phyloP scores from a whole-genome alignment of 225 moss, liverwort and hornwort genomes.

The Pseudisothecium myosuroides region DNA sequence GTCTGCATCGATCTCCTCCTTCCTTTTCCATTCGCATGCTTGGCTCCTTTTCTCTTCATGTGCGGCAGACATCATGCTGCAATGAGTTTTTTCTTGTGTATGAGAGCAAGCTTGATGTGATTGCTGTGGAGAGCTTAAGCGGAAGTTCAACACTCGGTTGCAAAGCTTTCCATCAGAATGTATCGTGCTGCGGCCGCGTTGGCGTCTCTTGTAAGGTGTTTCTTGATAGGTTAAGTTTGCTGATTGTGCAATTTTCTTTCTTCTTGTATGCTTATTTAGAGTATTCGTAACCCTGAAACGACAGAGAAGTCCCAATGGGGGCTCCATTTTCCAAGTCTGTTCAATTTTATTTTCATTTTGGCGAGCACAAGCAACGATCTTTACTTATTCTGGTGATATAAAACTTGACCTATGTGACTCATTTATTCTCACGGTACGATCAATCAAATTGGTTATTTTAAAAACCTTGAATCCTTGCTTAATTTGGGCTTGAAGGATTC shows the following conservation, averaged over 20 bases:
- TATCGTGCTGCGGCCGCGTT: conserved; percentile 20
- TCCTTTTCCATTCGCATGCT: background rate
- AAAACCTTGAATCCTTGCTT: background rate
- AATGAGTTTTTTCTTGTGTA: background rate
- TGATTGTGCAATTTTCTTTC: background rate
- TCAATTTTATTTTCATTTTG: background rate
- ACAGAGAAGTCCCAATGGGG: background rate
- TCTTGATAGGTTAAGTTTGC: background rate
- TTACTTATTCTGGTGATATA: background rate
- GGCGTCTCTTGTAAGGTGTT: conserved; percentile 28
- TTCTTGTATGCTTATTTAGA: background rate
- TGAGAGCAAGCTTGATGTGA: background rate
- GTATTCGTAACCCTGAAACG: background rate
- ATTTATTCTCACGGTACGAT: background rate
- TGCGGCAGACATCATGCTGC: background rate
- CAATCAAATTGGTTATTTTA: background rate
- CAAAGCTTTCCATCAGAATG: background rate
- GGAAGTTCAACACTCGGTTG: background rate
- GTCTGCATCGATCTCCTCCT: background rate
- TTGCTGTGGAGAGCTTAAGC: background rate
- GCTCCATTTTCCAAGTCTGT: background rate
- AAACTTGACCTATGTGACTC: background rate
- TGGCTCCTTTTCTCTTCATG: background rate
- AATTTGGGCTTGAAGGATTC: background rate
- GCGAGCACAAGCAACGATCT: background rate